Base-by-base conservation (phyloP, 2,329 filamentous ascomycete species). In the Paecilomyces formosus region DNA sequence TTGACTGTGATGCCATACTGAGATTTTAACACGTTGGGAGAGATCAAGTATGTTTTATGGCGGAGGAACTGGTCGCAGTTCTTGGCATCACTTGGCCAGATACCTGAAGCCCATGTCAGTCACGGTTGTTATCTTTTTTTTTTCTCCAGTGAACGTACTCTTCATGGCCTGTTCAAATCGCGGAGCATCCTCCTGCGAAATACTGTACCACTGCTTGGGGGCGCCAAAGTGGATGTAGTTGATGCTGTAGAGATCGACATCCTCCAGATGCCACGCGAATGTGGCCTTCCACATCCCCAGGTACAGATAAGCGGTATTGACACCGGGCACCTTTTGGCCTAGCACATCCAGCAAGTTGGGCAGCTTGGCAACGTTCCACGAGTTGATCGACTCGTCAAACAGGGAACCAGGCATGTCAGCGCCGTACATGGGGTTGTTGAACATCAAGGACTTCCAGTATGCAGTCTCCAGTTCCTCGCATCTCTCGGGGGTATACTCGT, bases 221-320 rank as follows among this genome's bases (percentile, higher is more conserved):
- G 94, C 94, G 57, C 94, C 94, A 72, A 99, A 99, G 70, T 99
- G 94, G 60, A 99, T 92, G 73, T 97, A 99, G 78, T 99, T 99
- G 82, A 99, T 99, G 73, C 92, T 97, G 85, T 99, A 99, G 3
- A 99, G 84, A 77, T 99, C 94, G 50, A 99, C 93, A 72, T 99
- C 94, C 72, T 99, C 94, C 56, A 99, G 78, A 82, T 99, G 94
- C 94, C 94, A 99, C 8, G 94, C 94, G 72, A 99, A 99, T 0
- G 94, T 97, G 12, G 94, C 93, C 75, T 97, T 97, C 94, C 94
- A 99, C 94, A 99, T 99, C 51, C 94, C 94, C 60, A 99, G 82
- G 70, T 99, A 99, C 1, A 99, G 84, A 70, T 99, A 99, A 1
- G 94, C 93, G 1, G 93, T 99, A 70, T 99, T 99, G 70, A 99